phyloP scores from a whole-genome alignment of 768 basidiomycete genomes.

The Dioszegia aurantiaca region DNA sequence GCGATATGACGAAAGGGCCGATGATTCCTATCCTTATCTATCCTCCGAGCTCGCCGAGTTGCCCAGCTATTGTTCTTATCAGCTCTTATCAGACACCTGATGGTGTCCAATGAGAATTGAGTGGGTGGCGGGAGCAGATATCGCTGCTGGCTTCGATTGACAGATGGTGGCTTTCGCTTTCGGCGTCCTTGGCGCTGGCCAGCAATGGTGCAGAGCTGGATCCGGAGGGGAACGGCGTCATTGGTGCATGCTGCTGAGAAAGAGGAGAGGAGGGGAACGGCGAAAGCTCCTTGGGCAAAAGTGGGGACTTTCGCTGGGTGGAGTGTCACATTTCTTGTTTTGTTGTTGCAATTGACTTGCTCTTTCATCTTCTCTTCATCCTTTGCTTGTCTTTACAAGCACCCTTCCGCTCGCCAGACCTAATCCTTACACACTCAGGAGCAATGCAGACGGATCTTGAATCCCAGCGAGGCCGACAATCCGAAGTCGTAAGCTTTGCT shows the following conservation, averaged over 20 bases:
- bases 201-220: no score
- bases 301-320: neutral
- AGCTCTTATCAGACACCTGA: neutral
- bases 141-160: neutral
- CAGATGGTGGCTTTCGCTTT: neutral
- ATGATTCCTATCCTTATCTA: conserved; percentile 5
- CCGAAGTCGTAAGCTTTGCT: conserved; percentile 28
- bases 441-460: conserved; percentile 20
- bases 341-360: neutral
- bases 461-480: conserved; percentile 30
- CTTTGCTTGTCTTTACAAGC: neutral
- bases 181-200: neutral
- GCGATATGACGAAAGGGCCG: neutral
- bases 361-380: conserved; percentile 2
- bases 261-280: no score
- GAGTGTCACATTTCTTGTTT: neutral
- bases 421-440: neutral
- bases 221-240: neutral
- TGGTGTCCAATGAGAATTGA: neutral
- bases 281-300: neutral
- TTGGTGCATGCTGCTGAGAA: no score
- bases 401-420: no score
- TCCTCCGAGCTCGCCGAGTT: neutral
- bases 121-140: conserved; percentile 12
- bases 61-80: neutral